These are phyloP conservation scores for Berkeleyomyces rouxiae DNA, from an alignment of 2,329 filamentous ascomycete genomes.

Conservation along the genomic window DNA sequence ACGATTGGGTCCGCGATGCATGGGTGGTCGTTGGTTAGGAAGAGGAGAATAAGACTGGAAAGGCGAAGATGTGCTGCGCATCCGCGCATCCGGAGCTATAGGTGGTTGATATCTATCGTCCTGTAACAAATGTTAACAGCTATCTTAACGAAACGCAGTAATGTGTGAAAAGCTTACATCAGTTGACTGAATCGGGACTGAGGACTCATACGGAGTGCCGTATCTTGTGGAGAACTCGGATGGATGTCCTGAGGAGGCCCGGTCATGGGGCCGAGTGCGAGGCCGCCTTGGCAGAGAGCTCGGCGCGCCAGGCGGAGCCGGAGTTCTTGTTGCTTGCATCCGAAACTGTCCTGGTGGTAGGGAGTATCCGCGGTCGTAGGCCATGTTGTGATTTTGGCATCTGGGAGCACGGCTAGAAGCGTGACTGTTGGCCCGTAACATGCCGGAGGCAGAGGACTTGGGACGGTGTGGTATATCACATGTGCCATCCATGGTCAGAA, in stretches of 20 bases:
- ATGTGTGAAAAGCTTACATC: not conserved
- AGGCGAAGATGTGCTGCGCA: not conserved
- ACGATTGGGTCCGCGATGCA: not conserved
- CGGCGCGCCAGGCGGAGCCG: not conserved
- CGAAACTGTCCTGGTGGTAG: conserved; percentile 4
- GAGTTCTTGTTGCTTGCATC: not conserved
- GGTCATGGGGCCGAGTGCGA: not conserved
- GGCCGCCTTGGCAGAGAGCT: not conserved
- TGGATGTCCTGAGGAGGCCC: not conserved
- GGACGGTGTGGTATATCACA: conserved; percentile 1
- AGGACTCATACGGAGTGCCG: not conserved
- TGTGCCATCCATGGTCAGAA: not conserved
- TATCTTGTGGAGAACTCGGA: not conserved
- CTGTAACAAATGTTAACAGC: not conserved
- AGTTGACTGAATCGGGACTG: not conserved
- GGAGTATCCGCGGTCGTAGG: not conserved
- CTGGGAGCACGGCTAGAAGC: conserved; percentile 7
- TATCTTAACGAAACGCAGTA: not conserved
- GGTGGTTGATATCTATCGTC: not conserved
- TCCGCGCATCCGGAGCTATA: not conserved
- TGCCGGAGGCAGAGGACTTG: not conserved
- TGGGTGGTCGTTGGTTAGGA: not conserved
- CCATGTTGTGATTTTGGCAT: not conserved
- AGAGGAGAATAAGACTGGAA: not conserved
- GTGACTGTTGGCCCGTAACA: conserved; percentile 1